Conservation (phyloP, 192 early-diverging fungal genomes). For the Coemansia sp. region DNA sequence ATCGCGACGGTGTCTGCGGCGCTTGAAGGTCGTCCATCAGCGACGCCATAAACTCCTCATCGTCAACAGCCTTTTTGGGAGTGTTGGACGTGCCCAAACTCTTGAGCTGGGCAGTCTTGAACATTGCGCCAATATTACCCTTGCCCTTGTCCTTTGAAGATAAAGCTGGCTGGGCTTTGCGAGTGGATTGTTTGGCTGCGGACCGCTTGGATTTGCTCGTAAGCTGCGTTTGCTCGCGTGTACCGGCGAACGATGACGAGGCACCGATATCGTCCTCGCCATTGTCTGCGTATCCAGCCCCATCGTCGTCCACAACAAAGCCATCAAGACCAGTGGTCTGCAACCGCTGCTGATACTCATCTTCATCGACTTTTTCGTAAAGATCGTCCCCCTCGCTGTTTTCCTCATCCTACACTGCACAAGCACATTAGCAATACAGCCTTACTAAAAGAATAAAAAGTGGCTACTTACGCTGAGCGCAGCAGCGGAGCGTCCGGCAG, state of each 20-base stretch:
- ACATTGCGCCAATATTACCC: slow-evolving; percentile 35
- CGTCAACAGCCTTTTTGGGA: slow-evolving; percentile 15
- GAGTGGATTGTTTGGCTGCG: neutral
- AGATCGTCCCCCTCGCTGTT: slow-evolving; percentile 18
- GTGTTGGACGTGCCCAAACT: neutral
- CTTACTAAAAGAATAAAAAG: neutral
- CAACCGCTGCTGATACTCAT: slow-evolving; percentile 36
- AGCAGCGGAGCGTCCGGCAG: slow-evolving; percentile 37
- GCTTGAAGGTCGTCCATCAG: slow-evolving; percentile 44
- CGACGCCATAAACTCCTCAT: slow-evolving; percentile 51
- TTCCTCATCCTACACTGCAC: slow-evolving; percentile 12
- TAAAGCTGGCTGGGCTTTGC: neutral
- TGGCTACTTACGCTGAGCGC: slow-evolving; percentile 10
- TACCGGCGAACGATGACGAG: slow-evolving; percentile 5
- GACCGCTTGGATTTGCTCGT: neutral
- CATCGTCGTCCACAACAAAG: slow-evolving; percentile 55
- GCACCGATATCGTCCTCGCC: slow-evolving; percentile 34
- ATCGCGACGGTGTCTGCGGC: slow-evolving; percentile 32
- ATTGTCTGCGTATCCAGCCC: slow-evolving; percentile 35
- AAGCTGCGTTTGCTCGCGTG: slow-evolving; percentile 1
- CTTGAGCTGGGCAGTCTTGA: slow-evolving; percentile 42
- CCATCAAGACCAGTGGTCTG: slow-evolving; percentile 25
- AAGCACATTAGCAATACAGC: neutral
- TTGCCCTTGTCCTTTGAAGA: neutral
- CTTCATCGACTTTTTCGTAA: slow-evolving; percentile 49